Evolutionary conservation across 257 asterid genomes (phyloP).

Genomic region (Scutellaria minor): DNA sequence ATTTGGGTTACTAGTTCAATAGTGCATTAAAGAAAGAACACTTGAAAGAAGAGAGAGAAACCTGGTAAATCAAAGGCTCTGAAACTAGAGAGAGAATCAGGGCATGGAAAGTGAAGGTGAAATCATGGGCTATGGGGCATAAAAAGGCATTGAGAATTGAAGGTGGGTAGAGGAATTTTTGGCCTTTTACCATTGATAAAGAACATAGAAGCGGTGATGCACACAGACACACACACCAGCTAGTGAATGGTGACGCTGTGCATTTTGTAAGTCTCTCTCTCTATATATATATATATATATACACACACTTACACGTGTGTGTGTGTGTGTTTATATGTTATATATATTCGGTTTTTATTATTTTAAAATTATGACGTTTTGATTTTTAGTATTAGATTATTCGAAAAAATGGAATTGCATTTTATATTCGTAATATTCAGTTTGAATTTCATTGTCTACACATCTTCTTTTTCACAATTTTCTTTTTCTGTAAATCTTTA

Average conservation of each 20-base stretch:
- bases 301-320: neutral
- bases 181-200: constrained; percentile 19
- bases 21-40: neutral
- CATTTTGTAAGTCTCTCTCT: neutral
- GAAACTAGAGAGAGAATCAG: constrained; percentile 7
- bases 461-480: no score
- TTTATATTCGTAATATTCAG: no score
- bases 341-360: no score
- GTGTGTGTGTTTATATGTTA: no score
- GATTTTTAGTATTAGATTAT: no score
- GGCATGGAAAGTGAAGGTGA: constrained; percentile 22
- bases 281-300: neutral
- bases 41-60: neutral
- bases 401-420: no score
- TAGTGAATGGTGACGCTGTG: constrained; percentile 25
- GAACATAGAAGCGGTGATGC: constrained; percentile 25
- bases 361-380: no score
- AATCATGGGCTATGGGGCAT: constrained; percentile 7
- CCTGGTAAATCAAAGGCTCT: constrained; percentile 21
- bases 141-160: constrained; percentile 15
- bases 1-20: constrained; percentile 5
- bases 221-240: neutral
- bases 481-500: no score
- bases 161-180: constrained; percentile 10
- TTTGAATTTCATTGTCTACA: no score